Evolutionary conservation across 1,139 yeast genomes (phyloP), one percentile per base, ranked within the genome.

Genomic region (Blastobotrys proliferans): DNA sequence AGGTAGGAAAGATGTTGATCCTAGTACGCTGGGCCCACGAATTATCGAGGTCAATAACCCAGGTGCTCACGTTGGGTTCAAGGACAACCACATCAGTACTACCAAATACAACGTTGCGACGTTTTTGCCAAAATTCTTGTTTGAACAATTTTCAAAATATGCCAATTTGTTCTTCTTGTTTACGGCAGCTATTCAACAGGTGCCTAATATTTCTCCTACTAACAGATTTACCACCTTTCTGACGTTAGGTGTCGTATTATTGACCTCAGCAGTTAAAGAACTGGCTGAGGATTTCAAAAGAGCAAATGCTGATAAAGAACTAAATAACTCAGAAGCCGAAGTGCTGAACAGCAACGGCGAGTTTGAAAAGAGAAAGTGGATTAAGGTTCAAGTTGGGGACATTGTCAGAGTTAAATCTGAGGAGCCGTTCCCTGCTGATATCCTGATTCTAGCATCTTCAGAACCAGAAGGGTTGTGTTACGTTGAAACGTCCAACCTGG

Each of bases 391-490:
- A 39, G 97, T 90, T 2, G 99, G 99, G 34, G 97, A 94, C 60
- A 77, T 92, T 11, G 87, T 94, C 3, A 77, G 79, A 48, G 92
- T 94, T 1, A 75, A 73, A 44, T 85, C 88, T 30, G 97, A 88
- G 58, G 95, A 90, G 50, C 83, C 96, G 0, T 78, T 94, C 50
- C 99, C 99, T 0, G 98, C 98, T 0, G 99, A 94, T 68, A 59
- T 94, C 46, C 72, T 92, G 11, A 66, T 94, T 18, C 61, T 94
- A 35, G 81, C 94, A 27, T 87, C 97, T 0, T 90, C 97, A 0
- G 99, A 94, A 62, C 98, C 99, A 0, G 97, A 92, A 65, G 99
- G 98, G 4, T 71, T 94, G 49, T 94, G 98, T 61, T 94, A 94
- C 57, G 87, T 92, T 46, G 99, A 94, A 66, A 94, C 99, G 1